Conservation (phyloP, 1,284 basidiomycete species). For the Austroboletus niveus region DNA sequence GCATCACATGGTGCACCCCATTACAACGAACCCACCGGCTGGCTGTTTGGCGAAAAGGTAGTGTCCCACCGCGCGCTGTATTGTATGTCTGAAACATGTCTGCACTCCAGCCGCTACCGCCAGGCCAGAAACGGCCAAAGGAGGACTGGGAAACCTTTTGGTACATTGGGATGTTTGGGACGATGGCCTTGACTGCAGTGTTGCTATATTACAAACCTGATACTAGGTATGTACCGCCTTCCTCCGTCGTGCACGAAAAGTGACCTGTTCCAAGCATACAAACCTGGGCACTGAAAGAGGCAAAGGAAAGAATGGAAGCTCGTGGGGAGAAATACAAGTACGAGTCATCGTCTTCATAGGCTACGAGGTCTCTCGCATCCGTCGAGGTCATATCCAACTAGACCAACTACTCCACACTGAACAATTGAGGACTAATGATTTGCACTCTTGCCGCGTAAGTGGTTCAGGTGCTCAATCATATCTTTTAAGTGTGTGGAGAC, state of each 20-base stretch:
- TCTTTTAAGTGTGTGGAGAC: not conserved
- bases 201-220: constrained; percentile 94
- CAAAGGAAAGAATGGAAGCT: constrained; percentile 85
- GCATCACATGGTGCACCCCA: constrained; percentile 78
- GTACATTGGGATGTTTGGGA: constrained; percentile 90
- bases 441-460: not conserved
- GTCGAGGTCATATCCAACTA: no score
- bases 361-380: not conserved
- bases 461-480: not conserved
- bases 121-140: constrained; percentile 82
- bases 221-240: constrained; percentile 68
- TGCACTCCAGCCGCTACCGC: constrained; percentile 57
- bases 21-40: constrained; percentile 87
- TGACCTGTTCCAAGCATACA: constrained; percentile 59
- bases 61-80: not conserved
- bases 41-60: constrained; percentile 88
- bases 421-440: not conserved
- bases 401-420: no score
- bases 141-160: constrained; percentile 89
- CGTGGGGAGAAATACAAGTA: constrained; percentile 85
- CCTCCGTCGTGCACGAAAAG: not conserved
- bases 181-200: constrained; percentile 75
- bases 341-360: constrained; percentile 43
- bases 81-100: constrained; percentile 3
- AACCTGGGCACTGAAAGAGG: constrained; percentile 87